These are phyloP conservation scores for Penicillium paxilli DNA, from an alignment of 495 filamentous ascomycete genomes.

Conservation along the genomic window DNA sequence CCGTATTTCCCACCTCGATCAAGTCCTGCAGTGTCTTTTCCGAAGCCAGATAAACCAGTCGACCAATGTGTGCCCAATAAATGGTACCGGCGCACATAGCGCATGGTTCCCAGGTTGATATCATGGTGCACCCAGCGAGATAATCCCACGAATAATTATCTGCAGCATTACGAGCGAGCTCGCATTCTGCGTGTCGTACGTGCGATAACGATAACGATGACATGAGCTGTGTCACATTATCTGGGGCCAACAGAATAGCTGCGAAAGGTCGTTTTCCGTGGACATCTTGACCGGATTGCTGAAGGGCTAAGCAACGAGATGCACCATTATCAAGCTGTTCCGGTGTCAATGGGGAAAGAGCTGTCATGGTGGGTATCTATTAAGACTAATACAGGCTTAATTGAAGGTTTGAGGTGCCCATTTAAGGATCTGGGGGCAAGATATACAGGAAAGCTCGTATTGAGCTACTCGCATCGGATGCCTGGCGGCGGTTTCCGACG, in stretches of 20 bases:
- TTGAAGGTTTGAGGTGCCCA: background rate
- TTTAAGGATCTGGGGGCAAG: background rate
- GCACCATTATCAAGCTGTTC: slow-evolving; percentile 37
- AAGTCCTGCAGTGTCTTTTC: slow-evolving; percentile 46
- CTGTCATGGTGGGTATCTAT: background rate
- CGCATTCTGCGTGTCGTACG: slow-evolving; percentile 55
- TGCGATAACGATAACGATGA: slow-evolving; percentile 52
- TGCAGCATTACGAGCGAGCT: slow-evolving; percentile 51
- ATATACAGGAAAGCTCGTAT: too few species aligned
- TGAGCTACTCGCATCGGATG: too few species aligned
- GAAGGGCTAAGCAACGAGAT: slow-evolving; percentile 38
- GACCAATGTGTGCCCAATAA: slow-evolving; percentile 58
- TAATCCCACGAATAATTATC: slow-evolving; percentile 50
- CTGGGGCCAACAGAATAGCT: slow-evolving; percentile 47
- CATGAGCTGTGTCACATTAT: slow-evolving; percentile 48
- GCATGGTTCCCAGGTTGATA: slow-evolving; percentile 58
- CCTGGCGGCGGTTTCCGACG: slow-evolving; percentile 26
- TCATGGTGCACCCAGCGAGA: slow-evolving; percentile 49
- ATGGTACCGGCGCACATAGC: slow-evolving; percentile 52
- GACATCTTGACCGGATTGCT: slow-evolving; percentile 38
- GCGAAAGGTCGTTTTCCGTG: slow-evolving; percentile 50
- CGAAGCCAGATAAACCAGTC: slow-evolving; percentile 53
- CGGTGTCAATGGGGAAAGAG: slow-evolving; percentile 9
- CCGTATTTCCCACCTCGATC: slow-evolving; percentile 47
- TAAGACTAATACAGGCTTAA: background rate